Conservation (phyloP, 1,284 basidiomycete species). For the Ceratorhiza oryzae-sativae region DNA sequence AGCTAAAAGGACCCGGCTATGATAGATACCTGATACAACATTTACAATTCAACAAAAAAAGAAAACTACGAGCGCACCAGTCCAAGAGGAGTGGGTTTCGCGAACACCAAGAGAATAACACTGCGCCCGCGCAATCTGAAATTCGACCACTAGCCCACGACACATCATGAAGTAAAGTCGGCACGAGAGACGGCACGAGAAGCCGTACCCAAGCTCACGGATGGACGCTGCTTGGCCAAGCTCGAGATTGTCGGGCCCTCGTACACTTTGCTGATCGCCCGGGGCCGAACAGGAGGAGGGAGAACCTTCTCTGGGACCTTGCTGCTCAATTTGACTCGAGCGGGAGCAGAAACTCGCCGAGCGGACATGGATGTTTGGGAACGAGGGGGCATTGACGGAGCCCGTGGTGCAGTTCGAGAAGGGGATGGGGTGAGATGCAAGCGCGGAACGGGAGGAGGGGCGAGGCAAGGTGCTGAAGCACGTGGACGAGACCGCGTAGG, state of each 20-base stretch:
- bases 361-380: constrained; percentile 14
- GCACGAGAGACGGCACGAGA: constrained; percentile 7
- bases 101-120: background rate
- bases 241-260: constrained; percentile 23
- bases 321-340: background rate
- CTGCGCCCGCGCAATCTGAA: constrained; percentile 12
- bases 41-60: constrained; percentile 4
- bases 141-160: background rate
- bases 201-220: background rate
- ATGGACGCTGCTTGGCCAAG: constrained; percentile 16
- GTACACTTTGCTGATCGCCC: constrained; percentile 33
- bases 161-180: background rate
- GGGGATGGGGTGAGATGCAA: constrained; percentile 12
- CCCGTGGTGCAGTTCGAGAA: background rate
- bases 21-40: constrained; percentile 15
- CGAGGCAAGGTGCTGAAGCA: constrained; percentile 6
- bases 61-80: background rate
- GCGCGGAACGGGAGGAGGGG: constrained; percentile 4
- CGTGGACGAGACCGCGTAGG: constrained; percentile 2
- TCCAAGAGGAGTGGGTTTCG: background rate
- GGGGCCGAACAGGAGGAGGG: constrained; percentile 14
- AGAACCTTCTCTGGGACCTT: constrained; percentile 28
- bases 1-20: background rate
- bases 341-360: constrained; percentile 5
- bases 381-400: background rate